A percentile compares a stretch with the other conserved stretches of the same genome.
These are phyloP conservation scores for Lactifluus pinguis DNA, from an alignment of 768 basidiomycete species.

Conservation along the genomic window DNA sequence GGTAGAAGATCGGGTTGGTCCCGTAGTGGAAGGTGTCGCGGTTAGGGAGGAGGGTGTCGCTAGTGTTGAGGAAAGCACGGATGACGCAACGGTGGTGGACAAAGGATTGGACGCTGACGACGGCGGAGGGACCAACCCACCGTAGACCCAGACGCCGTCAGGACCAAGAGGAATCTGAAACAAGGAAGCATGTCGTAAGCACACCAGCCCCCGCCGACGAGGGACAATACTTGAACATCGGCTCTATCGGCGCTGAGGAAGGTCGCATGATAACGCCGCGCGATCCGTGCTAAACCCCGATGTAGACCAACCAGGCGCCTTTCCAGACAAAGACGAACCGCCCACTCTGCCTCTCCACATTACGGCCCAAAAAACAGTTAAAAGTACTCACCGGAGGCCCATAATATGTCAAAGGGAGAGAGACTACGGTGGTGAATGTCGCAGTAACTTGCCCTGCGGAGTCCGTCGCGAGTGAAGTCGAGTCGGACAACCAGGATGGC, in stretches of 20 bases:
- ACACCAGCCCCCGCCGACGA: neutral
- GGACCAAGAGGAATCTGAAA: slow-evolving; percentile 65
- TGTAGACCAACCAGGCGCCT: neutral
- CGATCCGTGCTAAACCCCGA: neutral
- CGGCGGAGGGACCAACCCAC: slow-evolving; percentile 59
- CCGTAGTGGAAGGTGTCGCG: slow-evolving; percentile 24
- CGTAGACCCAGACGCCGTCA: slow-evolving; percentile 55
- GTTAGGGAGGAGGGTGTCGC: slow-evolving; percentile 26
- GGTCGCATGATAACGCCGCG: neutral
- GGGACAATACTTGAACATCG: neutral
- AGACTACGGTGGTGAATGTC: slow-evolving; percentile 49
- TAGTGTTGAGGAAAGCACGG: slow-evolving; percentile 20
- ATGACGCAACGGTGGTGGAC: slow-evolving; percentile 20
- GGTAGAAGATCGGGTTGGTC: neutral
- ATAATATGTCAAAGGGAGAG: slow-evolving; percentile 69
- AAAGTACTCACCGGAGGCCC: slow-evolving; percentile 63
- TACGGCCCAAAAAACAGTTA: neutral
- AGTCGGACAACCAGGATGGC: slow-evolving; percentile 65
- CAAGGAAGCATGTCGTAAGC: neutral
- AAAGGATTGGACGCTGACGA: slow-evolving; percentile 23
- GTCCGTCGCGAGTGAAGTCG: slow-evolving; percentile 44
- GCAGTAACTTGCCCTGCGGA: slow-evolving; percentile 43
- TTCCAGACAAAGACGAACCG: neutral
- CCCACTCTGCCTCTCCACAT: neutral
- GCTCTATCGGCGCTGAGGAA: neutral